Conservation (phyloP, 805 yeast genomes). For the Metschnikowia vanudenii region DNA sequence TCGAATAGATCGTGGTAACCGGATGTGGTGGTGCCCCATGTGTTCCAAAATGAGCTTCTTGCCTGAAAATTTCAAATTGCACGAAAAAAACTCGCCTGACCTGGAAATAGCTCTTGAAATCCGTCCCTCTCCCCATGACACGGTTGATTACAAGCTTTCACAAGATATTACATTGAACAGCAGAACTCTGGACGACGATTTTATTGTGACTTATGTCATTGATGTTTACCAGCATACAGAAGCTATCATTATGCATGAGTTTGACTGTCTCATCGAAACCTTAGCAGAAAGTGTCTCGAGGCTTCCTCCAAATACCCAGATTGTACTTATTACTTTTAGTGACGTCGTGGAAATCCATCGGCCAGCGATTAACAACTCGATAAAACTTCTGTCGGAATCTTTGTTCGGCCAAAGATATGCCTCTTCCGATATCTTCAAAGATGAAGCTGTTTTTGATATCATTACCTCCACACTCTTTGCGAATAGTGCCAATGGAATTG, state of each 20-base stretch:
- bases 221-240: slow-evolving; percentile 34
- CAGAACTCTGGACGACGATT: slow-evolving; percentile 7
- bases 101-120: slow-evolving; percentile 30
- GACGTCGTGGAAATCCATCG: slow-evolving; percentile 28
- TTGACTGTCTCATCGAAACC: slow-evolving; percentile 16
- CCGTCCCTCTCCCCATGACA: slow-evolving; percentile 23
- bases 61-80: slow-evolving; percentile 21
- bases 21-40: slow-evolving; percentile 41
- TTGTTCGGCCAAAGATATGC: neutral
- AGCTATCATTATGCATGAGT: slow-evolving; percentile 15
- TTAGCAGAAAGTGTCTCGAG: slow-evolving; percentile 14
- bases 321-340: slow-evolving; percentile 31
- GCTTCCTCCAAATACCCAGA: slow-evolving; percentile 17
- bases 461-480: neutral
- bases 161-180: slow-evolving; percentile 22
- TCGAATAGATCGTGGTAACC: slow-evolving; percentile 29
- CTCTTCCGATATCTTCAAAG: neutral
- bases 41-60: slow-evolving; percentile 27
- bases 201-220: slow-evolving; percentile 25
- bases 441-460: neutral
- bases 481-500: neutral
- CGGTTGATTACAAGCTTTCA: slow-evolving; percentile 35
- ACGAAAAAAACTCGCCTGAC: slow-evolving; percentile 16
- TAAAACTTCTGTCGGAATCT: neutral
- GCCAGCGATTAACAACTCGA: neutral